Conservation (phyloP, 805 yeast genomes). For the Candida arabinofermentans region DNA sequence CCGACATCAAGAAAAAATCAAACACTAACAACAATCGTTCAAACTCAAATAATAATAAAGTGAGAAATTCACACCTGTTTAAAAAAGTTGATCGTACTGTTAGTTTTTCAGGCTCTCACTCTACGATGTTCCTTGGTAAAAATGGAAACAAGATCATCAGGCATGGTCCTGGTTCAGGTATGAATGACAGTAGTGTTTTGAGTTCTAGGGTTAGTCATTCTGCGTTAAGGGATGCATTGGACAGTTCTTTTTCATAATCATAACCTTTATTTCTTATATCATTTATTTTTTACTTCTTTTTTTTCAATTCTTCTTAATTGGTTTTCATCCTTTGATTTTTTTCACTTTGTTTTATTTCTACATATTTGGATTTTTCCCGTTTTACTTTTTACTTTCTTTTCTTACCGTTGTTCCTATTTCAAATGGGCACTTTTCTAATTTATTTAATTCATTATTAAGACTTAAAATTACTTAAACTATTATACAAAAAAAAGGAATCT, state of each 20-base stretch:
- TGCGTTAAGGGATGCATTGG: constrained; percentile 45
- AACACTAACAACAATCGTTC: too few species aligned
- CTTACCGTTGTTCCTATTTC: too few species aligned
- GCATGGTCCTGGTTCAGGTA: constrained; percentile 40
- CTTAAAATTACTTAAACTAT: too few species aligned
- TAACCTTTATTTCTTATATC: neutral
- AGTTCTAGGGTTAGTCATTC: constrained; percentile 41
- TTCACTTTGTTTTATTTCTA: neutral
- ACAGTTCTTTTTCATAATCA: constrained; percentile 16
- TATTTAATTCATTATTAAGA: too few species aligned
- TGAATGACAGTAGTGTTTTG: constrained; percentile 32
- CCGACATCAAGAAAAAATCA: too few species aligned
- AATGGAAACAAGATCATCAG: constrained; percentile 37
- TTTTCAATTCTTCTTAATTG: neutral
- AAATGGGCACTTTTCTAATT: too few species aligned
- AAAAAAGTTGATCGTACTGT: constrained; percentile 4
- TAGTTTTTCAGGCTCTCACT: constrained; percentile 34
- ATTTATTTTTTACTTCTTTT: neutral
- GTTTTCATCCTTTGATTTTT: neutral
- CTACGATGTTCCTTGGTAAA: constrained; percentile 39
- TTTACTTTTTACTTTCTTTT: too few species aligned
- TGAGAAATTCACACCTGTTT: neutral
- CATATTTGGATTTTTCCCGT: too few species aligned
- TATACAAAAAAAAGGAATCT: neutral
- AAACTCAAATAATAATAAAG: too few species aligned